Evolutionary conservation across 192 early-diverging fungal species (phyloP), one percentile per base, ranked within the genome.

Genomic region (Coemansia nantahalensis): DNA sequence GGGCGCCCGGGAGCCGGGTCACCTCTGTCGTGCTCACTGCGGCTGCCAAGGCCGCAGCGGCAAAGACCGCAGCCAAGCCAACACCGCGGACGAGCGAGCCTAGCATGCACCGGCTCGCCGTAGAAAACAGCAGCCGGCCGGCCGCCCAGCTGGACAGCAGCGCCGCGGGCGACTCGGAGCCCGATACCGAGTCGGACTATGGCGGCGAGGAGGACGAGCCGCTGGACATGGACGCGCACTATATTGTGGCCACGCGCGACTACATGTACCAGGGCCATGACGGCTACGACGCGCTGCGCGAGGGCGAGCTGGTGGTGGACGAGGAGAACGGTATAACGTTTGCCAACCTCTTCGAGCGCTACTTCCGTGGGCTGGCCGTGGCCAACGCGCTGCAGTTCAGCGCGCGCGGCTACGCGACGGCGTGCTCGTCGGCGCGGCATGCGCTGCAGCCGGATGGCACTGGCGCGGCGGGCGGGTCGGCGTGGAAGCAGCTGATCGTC

Each of bases 211-310:
- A 59, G 31, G 59, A 70, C 46, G 64, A 51, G 15, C 59, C 65
- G 24, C 52, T 85, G 1, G 80, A 83, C 44, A 50, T 77, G 45
- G 40, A 79, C 10, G 47, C 62, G 1, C 48, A 43, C n/a, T 85
- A 85, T 16, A 53, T 62, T 1, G 68, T 83, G 8, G 77, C 65
- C 19, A 85, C 83, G 11, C 60, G 83, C 12, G 45, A 67, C 34
- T 85, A 86, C 59, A 65, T 86, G 76, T 82, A 82, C 48, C 54
- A 56, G 5, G 85, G 85, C 4, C 80, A 81, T 46, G 85, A 86
- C 46, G 85, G 85, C 2, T 86, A 76, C 49, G 62, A 53, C 1
- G 56, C 66, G 9, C 53, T 86, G 17, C 62, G 51, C 15, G 57
- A 60, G 13, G 72, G 78, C 26, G 54, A 82, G 40, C 48, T 65